phyloP scores from a whole-genome alignment of 2,329 filamentous ascomycete species.

The Coniochaeta prunicola region DNA sequence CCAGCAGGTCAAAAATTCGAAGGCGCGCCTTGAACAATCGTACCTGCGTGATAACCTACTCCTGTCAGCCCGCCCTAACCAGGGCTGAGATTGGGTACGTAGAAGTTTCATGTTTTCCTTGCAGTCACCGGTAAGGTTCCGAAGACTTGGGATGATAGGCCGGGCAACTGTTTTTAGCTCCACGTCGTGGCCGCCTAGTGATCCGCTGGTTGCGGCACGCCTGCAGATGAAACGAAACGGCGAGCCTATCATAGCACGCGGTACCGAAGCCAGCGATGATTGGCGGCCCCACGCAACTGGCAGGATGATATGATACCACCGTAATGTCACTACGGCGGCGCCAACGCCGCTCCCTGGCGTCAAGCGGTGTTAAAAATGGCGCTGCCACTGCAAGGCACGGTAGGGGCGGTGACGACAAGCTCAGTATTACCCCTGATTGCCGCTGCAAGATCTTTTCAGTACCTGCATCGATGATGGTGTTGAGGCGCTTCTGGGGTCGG shows the following conservation, averaged over 20 bases:
- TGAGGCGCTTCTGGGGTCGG: background rate
- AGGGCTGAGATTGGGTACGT: too few relatives aligned
- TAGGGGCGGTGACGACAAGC: background rate
- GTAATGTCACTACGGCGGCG: background rate
- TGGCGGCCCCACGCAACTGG: background rate
- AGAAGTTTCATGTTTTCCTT: background rate
- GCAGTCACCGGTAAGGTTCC: background rate
- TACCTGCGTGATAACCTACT: too few relatives aligned
- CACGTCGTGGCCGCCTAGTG: background rate
- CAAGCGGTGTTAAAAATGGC: background rate
- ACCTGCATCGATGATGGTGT: background rate
- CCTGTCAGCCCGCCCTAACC: too few relatives aligned
- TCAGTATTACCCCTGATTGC: background rate
- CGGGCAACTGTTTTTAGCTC: background rate
- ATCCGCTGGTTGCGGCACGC: background rate
- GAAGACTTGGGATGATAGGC: slow-evolving; percentile 1
- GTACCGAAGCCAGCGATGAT: background rate
- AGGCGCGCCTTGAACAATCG: too few relatives aligned
- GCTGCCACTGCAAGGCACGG: background rate
- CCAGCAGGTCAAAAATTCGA: too few relatives aligned
- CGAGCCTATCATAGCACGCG: background rate
- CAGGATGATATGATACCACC: too few relatives aligned
- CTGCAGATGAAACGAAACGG: background rate
- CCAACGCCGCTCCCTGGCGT: background rate
- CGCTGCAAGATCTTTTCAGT: background rate